phyloP scores from a whole-genome alignment of 257 asterid species.

The Nicotiana paniculata region DNA sequence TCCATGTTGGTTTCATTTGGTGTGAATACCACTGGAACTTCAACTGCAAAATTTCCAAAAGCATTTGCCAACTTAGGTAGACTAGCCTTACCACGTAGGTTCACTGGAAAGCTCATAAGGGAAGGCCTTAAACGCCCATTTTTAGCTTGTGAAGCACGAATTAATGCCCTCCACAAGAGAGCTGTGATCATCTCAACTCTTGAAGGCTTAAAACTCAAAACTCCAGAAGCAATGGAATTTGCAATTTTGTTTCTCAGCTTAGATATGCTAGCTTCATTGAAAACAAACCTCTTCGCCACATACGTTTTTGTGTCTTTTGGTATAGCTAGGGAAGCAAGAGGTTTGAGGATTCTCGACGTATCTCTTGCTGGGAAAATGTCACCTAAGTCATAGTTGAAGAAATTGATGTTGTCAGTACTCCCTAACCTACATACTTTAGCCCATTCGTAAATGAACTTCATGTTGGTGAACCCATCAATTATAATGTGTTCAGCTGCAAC shows the following conservation, averaged over 20 bases:
- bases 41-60: constrained; percentile 9
- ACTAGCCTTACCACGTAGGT: constrained; percentile 1
- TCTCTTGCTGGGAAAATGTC: too few relatives aligned
- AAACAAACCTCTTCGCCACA: too few relatives aligned
- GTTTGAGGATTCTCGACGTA: too few relatives aligned
- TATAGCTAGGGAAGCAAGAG: too few relatives aligned
- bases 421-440: too few relatives aligned
- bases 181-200: constrained; percentile 10
- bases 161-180: constrained; percentile 13
- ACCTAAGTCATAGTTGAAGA: too few relatives aligned
- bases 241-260: not conserved
- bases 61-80: not conserved
- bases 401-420: too few relatives aligned
- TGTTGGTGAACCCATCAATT: too few relatives aligned
- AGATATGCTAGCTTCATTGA: not conserved
- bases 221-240: not conserved
- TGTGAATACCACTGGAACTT: not conserved
- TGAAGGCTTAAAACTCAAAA: not conserved
- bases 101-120: not conserved
- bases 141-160: not conserved
- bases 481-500: too few relatives aligned
- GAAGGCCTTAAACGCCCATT: constrained; percentile 5
- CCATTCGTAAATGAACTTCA: too few relatives aligned
- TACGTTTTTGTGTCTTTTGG: too few relatives aligned
- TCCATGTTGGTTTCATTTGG: not conserved